phyloP scores from a whole-genome alignment of 345 rosid genomes.

The Eucalyptus shirleyi region DNA sequence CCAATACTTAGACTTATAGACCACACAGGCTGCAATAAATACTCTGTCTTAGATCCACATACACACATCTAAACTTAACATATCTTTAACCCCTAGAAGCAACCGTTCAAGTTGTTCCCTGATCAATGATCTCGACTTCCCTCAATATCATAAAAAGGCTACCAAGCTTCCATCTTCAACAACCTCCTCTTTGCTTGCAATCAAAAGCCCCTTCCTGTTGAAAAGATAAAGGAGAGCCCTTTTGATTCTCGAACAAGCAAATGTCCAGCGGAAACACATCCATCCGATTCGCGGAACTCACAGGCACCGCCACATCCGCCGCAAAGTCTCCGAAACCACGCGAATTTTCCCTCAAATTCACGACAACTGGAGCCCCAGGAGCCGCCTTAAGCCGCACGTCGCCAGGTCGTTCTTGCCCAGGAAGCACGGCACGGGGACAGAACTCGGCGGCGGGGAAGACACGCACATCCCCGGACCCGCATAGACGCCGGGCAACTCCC shows the following conservation, averaged over 20 bases:
- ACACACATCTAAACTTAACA: neutral
- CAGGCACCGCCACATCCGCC: neutral
- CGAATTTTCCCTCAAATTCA: neutral
- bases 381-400: neutral
- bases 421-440: constrained; percentile 47
- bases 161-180: neutral
- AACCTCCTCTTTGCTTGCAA: neutral
- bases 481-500: constrained; percentile 5
- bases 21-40: neutral
- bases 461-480: constrained; percentile 16
- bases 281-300: neutral
- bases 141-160: neutral
- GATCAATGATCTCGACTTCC: neutral
- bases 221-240: constrained; percentile 17
- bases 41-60: neutral
- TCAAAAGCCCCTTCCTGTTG: constrained; percentile 8
- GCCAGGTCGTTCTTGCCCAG: constrained; percentile 8
- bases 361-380: neutral
- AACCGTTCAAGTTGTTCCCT: neutral
- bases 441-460: constrained; percentile 51
- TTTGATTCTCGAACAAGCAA: neutral
- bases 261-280: neutral
- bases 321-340: neutral
- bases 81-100: neutral
- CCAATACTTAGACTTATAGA: neutral